A percentile compares a stretch with the other conserved stretches of the same genome.
These are phyloP conservation scores for Nitzschia sp. DNA, from an alignment of 108 stramenopile species.

Conservation along the genomic window DNA sequence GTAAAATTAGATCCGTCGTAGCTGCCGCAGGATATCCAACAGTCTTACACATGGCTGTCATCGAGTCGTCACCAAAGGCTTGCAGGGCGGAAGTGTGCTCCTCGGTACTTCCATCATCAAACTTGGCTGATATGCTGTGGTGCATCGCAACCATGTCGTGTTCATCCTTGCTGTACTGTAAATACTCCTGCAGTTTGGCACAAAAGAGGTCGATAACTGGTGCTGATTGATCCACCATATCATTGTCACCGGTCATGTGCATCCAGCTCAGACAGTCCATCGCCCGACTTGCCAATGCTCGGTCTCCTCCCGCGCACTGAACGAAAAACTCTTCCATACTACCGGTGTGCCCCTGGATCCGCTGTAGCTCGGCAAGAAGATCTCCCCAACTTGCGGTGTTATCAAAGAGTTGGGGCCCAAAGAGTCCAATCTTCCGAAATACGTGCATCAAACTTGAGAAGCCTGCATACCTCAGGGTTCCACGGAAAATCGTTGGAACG, in stretches of 20 bases:
- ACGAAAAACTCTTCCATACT: conserved; percentile 45
- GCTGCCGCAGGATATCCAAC: conserved; percentile 75
- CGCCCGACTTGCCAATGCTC: conserved; percentile 34
- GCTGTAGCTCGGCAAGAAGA: not conserved
- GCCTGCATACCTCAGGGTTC: conserved; percentile 83
- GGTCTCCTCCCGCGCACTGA: conserved; percentile 39
- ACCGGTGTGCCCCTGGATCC: not conserved
- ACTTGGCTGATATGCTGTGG: conserved; percentile 55
- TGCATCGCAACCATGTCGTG: conserved; percentile 79
- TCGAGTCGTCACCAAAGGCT: conserved; percentile 57
- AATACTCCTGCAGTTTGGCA: conserved; percentile 44
- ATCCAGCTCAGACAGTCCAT: conserved; percentile 43
- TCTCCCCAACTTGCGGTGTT: not conserved
- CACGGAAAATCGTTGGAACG: conserved; percentile 69
- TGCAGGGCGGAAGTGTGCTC: conserved; percentile 60
- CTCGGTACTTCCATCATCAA: conserved; percentile 44
- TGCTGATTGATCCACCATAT: conserved; percentile 30
- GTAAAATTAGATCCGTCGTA: conserved; percentile 57
- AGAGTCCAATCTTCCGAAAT: conserved; percentile 59
- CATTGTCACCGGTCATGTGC: conserved; percentile 31
- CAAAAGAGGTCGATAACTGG: conserved; percentile 59
- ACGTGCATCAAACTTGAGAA: conserved; percentile 63
- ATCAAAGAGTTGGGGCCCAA: conserved; percentile 25
- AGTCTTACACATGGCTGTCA: conserved; percentile 75
- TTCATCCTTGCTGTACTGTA: conserved; percentile 48